These are phyloP conservation scores for Scheffersomyces insectosa DNA, from an alignment of 1,139 yeast genomes.

Conservation along the genomic window DNA sequence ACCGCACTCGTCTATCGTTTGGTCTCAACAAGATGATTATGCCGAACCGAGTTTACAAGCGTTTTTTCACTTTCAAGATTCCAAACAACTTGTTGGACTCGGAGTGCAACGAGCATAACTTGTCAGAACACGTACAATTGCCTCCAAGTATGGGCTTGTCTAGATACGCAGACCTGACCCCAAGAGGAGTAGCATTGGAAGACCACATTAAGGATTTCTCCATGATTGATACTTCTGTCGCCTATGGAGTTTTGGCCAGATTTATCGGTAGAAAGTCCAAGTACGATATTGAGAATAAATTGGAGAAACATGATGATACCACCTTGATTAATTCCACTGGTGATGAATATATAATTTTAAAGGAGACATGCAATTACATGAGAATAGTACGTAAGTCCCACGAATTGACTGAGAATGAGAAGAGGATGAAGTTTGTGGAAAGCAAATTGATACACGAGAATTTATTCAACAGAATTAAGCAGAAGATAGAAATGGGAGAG, in stretches of 20 bases:
- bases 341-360: constrained; percentile 44
- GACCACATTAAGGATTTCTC: constrained; percentile 17
- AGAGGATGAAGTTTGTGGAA: constrained; percentile 15
- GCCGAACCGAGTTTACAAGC: constrained; percentile 13
- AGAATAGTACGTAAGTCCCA: constrained; percentile 30
- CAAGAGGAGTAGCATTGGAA: neutral
- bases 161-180: neutral
- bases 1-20: constrained; percentile 22
- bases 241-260: constrained; percentile 22
- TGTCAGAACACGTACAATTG: constrained; percentile 18
- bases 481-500: constrained; percentile 26
- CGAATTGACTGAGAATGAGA: constrained; percentile 6
- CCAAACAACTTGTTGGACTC: constrained; percentile 22
- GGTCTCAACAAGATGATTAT: constrained; percentile 3
- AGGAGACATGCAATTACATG: constrained; percentile 28
- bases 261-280: constrained; percentile 22
- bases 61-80: constrained; percentile 24
- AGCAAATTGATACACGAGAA: constrained; percentile 27
- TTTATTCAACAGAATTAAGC: constrained; percentile 28
- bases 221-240: constrained; percentile 13
- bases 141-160: constrained; percentile 22
- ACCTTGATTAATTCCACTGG: constrained; percentile 37
- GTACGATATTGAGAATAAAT: constrained; percentile 18
- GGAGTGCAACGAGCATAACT: constrained; percentile 20
- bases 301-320: constrained; percentile 18